These are phyloP conservation scores for Tylopilus vinaceipallidus DNA, from an alignment of 768 basidiomycete species.

Conservation along the genomic window DNA sequence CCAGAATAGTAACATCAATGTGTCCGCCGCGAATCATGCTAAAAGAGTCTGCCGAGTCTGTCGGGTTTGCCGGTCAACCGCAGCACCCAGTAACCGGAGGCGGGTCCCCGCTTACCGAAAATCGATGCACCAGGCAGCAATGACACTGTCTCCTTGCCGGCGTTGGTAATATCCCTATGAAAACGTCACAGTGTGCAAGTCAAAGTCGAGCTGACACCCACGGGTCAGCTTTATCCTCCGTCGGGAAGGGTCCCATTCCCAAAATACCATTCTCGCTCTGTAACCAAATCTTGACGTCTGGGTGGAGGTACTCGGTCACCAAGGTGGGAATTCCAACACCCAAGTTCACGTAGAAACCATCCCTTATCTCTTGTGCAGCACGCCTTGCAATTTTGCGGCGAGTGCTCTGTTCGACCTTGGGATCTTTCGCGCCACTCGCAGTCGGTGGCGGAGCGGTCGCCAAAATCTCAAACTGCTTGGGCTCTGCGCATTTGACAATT, in stretches of 20 bases:
- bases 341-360: slow-evolving; percentile 83
- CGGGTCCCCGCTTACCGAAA: slow-evolving; percentile 75
- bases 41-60: slow-evolving; percentile 85
- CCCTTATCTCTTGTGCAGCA: slow-evolving; percentile 83
- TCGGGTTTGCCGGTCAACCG: slow-evolving; percentile 22
- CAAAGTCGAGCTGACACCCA: slow-evolving; percentile 36
- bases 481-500: slow-evolving; percentile 69
- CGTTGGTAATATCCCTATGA: slow-evolving; percentile 80
- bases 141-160: slow-evolving; percentile 91
- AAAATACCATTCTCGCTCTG: slow-evolving; percentile 89
- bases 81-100: slow-evolving; percentile 20
- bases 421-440: slow-evolving; percentile 38
- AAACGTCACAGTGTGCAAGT: slow-evolving; percentile 34
- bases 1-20: slow-evolving; percentile 88
- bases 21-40: slow-evolving; percentile 97
- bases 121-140: slow-evolving; percentile 85
- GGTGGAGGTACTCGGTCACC: slow-evolving; percentile 69
- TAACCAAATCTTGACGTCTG: slow-evolving; percentile 73
- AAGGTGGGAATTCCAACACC: slow-evolving; percentile 92
- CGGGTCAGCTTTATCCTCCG: slow-evolving; percentile 74
- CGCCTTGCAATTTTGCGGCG: slow-evolving; percentile 76
- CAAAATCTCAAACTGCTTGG: slow-evolving; percentile 72
- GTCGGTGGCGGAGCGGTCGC: slow-evolving; percentile 55
- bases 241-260: slow-evolving; percentile 85
- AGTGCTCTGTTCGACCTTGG: slow-evolving; percentile 49